phyloP scores from a whole-genome alignment of 139 green algal species.

The Closterium sp. region DNA sequence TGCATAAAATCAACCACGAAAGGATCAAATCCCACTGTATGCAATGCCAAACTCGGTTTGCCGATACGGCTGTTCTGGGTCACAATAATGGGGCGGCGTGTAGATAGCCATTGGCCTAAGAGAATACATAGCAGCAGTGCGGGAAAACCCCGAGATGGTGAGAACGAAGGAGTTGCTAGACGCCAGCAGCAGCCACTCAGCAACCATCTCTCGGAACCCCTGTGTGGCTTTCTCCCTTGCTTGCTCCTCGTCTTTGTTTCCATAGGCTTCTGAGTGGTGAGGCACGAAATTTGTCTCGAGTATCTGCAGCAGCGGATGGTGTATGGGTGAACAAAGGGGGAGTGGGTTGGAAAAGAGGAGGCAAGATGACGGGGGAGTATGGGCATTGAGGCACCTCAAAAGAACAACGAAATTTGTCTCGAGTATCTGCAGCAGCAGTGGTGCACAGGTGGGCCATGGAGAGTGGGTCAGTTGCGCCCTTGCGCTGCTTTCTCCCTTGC shows the following conservation, averaged over 20 bases:
- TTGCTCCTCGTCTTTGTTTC: not conserved
- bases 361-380: too few species aligned
- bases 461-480: too few species aligned
- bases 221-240: not conserved
- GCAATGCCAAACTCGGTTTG: not conserved
- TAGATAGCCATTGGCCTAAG: not conserved
- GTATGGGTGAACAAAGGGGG: not conserved
- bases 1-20: not conserved
- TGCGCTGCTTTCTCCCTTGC: too few species aligned
- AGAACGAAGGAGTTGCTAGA: not conserved
- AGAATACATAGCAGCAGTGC: not conserved
- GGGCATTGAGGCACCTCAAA: too few species aligned
- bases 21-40: not conserved
- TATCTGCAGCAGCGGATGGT: not conserved
- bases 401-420: too few species aligned
- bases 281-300: not conserved
- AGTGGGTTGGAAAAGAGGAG: too few species aligned
- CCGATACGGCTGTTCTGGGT: not conserved
- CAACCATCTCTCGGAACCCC: not conserved
- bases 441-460: too few species aligned
- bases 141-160: not conserved
- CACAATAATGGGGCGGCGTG: not conserved
- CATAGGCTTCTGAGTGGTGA: not conserved
- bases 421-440: too few species aligned
- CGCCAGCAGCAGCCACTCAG: not conserved